Evolutionary conservation across 2,329 filamentous ascomycete genomes (phyloP).

Genomic region (Colletotrichum trifolii): DNA sequence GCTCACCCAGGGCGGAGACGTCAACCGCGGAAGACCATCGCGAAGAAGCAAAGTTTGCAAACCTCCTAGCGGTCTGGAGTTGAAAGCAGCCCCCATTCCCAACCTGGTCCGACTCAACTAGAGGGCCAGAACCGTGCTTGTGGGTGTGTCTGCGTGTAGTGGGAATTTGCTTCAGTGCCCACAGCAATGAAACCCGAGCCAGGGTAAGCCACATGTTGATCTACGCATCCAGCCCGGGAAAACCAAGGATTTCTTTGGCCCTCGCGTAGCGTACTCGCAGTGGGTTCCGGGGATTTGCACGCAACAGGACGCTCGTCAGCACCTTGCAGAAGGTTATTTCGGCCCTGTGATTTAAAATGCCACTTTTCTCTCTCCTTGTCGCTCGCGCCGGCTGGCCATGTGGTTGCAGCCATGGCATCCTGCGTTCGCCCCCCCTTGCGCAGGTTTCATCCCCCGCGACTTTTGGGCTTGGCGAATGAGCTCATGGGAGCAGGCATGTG

Average conservation of each 20-base stretch:
- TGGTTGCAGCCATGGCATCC: constrained; percentile 13
- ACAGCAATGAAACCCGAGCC: constrained; percentile 31
- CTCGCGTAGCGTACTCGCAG: background rate
- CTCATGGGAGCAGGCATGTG: constrained; percentile 1
- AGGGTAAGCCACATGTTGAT: constrained; percentile 31
- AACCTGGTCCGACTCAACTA: no score
- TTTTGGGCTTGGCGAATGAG: constrained; percentile 22
- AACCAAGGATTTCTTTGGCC: no score
- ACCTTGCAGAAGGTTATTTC: constrained; percentile 33
- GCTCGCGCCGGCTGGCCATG: background rate
- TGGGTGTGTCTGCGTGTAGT: background rate
- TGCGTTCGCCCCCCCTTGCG: constrained; percentile 13
- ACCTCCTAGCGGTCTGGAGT: constrained; percentile 7
- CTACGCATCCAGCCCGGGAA: constrained; percentile 9
- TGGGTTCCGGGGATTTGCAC: background rate
- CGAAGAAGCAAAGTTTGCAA: background rate
- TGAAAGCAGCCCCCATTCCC: background rate
- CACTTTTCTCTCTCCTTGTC: background rate
- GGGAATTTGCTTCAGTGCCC: constrained; percentile 11
- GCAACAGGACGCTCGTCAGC: constrained; percentile 5
- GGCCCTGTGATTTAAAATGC: constrained; percentile 16
- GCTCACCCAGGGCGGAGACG: background rate
- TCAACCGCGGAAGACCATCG: background rate
- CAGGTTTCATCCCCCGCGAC: constrained; percentile 18
- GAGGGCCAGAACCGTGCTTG: no score